A percentile compares a stretch with the other conserved stretches of the same genome.
Evolutionary conservation across 345 rosid genomes (phyloP).

Genomic region (Physaria fendleri): DNA sequence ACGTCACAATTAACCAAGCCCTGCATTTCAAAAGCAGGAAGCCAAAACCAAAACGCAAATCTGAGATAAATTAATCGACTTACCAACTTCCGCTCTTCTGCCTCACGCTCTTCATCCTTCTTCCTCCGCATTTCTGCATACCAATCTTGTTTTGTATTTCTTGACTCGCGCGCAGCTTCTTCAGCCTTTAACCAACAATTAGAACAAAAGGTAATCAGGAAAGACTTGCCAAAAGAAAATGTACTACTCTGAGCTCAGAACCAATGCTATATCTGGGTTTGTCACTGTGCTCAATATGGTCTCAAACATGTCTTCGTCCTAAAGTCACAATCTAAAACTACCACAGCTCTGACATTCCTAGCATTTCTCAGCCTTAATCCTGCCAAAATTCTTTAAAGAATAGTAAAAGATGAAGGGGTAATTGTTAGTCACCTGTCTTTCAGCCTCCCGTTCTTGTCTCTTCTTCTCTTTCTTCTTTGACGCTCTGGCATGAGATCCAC

Average conservation of each 20-base stretch:
- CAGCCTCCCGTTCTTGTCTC: slow-evolving; percentile 85
- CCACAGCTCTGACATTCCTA: background rate
- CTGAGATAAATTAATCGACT: too few relatives aligned
- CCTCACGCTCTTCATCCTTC: slow-evolving; percentile 92
- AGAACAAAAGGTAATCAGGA: background rate
- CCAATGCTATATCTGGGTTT: background rate
- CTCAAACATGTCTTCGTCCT: too few relatives aligned
- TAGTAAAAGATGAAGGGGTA: background rate
- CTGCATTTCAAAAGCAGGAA: background rate
- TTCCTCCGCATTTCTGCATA: slow-evolving; percentile 88
- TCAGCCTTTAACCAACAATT: slow-evolving; percentile 54
- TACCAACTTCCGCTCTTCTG: slow-evolving; percentile 68
- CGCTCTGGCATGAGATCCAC: slow-evolving; percentile 55
- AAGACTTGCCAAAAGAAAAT: background rate
- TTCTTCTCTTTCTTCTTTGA: slow-evolving; percentile 79
- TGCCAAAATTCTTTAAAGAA: too few relatives aligned
- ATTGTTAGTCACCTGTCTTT: slow-evolving; percentile 52
- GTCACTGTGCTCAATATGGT: too few relatives aligned
- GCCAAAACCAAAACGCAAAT: too few relatives aligned
- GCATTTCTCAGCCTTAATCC: background rate
- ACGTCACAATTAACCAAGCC: slow-evolving; percentile 11
- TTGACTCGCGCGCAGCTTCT: slow-evolving; percentile 73
- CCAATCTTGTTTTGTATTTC: slow-evolving; percentile 68
- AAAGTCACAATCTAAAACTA: background rate
- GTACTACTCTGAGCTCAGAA: background rate